Evolutionary conservation across 2,329 filamentous ascomycete genomes (phyloP), one percentile per base, ranked within the genome.

Genomic region (Venturia carpophila): DNA sequence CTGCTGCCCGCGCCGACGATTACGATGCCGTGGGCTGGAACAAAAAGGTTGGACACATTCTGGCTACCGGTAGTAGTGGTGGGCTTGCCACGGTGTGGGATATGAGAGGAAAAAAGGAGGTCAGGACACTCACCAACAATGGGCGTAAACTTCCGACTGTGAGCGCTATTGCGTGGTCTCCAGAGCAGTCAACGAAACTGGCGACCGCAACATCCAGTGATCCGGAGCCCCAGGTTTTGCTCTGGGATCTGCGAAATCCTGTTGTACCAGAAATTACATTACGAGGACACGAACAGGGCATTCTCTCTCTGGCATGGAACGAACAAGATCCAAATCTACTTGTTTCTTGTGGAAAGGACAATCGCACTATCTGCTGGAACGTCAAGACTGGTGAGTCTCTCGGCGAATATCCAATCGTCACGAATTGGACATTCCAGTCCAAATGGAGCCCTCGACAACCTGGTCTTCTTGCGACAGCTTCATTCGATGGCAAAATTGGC

Each of bases 61-160:
- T 99, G 70, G 94, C 93, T 21, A 97, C 93, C 11, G 94, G 94
- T 69, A 93, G 92, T 73, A 89, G 87, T 68, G 92, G 92, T 62
- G 94, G 94, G 5, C 96, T 97, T 72, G 92, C 97, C 43, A 97
- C 94, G 1, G 93, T 99, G 21, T 99, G 94, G 94, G 94, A 99
- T 78, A 83, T 97, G 69, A 97, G 96, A 81, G 92, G 91, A 15
- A 97, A 96, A 84, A 97, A 96, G 79, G 92, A 96, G 71, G 97
- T 92, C 65, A 80, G 99, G 77, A 97, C 92, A 43, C 82, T 99
- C 69, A 99, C 97, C 81, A 90, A 90, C 73, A 80, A 82, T 69
- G 94, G 91, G 73, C 87, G 94, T 68, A 99, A 97, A 79, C 52
- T 52, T 27, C 21, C 47, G 11, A 84, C 92, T 64, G 92, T 97